Base-by-base conservation (phyloP, 1,139 yeast species). In the Debaryomyces psychrophilus region DNA sequence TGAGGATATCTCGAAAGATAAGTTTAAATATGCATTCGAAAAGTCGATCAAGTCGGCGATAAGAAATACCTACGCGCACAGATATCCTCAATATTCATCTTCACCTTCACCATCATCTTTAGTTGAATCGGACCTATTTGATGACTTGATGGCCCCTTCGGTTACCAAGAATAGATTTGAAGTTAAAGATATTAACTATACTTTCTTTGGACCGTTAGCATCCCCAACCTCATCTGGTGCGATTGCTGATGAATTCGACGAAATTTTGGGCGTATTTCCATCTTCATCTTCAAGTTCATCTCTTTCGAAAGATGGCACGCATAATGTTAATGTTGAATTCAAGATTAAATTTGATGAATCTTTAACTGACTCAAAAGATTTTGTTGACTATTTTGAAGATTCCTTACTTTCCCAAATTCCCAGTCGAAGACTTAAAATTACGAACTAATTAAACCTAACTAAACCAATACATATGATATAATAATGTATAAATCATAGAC, bases 91-190 rank as follows among this genome's bases (percentile, higher is more conserved):
- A 52, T 76, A 60, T 51, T 68, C 77, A 44, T 58, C 67, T 29
- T 73, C 85, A 43, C 83, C 83, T 33, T 65, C 69, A 12, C 58
- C 67, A 5, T 54, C 57, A 18, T 41, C 57, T 9, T 48, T 49
- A 37, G 52, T 44, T 20, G 46, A 56, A 43, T 68, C 68, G 47
- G 88, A 83, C 54, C 55, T 82, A 12, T 87, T 87, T 59, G 93
- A 86, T 58, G 87, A 80, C 35, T 68, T 87, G 52, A 57, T 86
- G 41, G 73, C 82, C 4, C 81, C 85, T 23, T 70, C 85, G 33
- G 81, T 81, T 33, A 79, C 78, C 38, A 68, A 78, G 29, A 78
- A 77, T 43, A 76, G 90, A 64, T 84, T 88, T 61, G 70, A 71
- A 37, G 78, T 81, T 45, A 57, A 54, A 38, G 69, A 62, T 40